Percentiles rank a stretch among this genome's conserved stretches.
These are phyloP conservation scores for Kalaharituber pfeilii DNA, from an alignment of 2,329 filamentous ascomycete species.

Conservation along the genomic window DNA sequence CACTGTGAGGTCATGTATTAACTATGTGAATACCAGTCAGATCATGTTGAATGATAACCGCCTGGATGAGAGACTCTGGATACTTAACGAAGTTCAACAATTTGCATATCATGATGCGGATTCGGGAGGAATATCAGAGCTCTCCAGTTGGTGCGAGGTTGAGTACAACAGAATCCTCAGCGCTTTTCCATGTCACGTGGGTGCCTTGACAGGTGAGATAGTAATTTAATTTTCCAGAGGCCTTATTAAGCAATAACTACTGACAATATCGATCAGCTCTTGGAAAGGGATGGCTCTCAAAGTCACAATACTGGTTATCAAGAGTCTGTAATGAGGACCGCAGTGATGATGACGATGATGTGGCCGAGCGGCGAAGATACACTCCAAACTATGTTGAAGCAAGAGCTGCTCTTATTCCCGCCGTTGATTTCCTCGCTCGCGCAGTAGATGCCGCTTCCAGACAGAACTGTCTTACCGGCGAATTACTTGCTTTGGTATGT, in stretches of 20 bases:
- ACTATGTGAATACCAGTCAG: constrained; percentile 27
- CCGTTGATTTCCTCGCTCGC: constrained; percentile 34
- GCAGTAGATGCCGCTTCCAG: constrained; percentile 31
- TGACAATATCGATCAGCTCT: constrained; percentile 27
- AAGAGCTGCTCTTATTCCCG: constrained; percentile 34
- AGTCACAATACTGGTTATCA: constrained; percentile 34
- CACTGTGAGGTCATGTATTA: constrained; percentile 28
- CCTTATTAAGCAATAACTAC: not conserved
- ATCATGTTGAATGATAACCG: constrained; percentile 27
- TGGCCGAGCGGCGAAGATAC: constrained; percentile 24
- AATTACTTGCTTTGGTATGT: constrained; percentile 32
- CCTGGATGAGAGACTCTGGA: constrained; percentile 28
- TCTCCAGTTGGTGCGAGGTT: constrained; percentile 35
- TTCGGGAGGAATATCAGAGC: constrained; percentile 30
- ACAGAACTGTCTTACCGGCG: constrained; percentile 28
- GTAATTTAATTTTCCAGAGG: not conserved
- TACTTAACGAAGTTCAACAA: constrained; percentile 32
- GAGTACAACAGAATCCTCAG: constrained; percentile 33
- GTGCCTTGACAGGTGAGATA: constrained; percentile 29
- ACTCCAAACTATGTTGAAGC: constrained; percentile 35
- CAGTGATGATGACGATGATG: constrained; percentile 25
- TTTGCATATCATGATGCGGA: constrained; percentile 36
- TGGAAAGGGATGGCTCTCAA: constrained; percentile 35
- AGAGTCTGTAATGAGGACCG: constrained; percentile 33
- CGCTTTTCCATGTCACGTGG: constrained; percentile 30